Evolutionary conservation across 805 yeast species (phyloP), one percentile per base, ranked within the genome.

Genomic region (Myxozyma mucilagina): DNA sequence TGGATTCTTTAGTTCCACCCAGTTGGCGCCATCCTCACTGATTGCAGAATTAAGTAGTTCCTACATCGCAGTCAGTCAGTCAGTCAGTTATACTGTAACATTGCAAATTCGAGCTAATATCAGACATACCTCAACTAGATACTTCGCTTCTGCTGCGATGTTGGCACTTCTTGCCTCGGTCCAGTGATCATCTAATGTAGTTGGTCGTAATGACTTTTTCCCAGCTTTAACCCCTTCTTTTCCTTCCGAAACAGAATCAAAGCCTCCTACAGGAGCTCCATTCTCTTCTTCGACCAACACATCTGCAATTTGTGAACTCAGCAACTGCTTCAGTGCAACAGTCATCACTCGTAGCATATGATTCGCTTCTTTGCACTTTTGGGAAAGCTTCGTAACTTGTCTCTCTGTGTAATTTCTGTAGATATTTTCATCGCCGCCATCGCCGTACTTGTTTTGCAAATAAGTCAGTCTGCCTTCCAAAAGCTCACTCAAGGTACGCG

Each of bases 261-360:
- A 61, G 5, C 65, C 65, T 14, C 62, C 65, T n/a, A 54, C 53
- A 31, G 64, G 48, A 3, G 65, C 61, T 14, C 59, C 65, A n/a
- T 41, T 47, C 39, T 57, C 62, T 43, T 61, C 65, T 43, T 49
- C 63, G 10, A 44, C 61, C 14, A 59, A 47, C 39, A 41, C 38
- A 20, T 39, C 45, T 24, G 64, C 61, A 9, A 59, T 20, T 24
- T 32, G 44, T n/a, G 42, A 5, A 14, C 56, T 59, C 32, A 62
- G 47, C 48, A 59, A 47, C 35, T 18, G 14, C 51, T 47, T 48
- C 44, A 60, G 34, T 14, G 32, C 34, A 4, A 20, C 20, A 59
- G 55, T 61, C 42, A 61, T n/a, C 13, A 18, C 42, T 9, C 50
- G 47, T 47, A 57, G 14, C 35, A 20, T 31, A 24, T 29, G 20